A percentile compares a stretch with the other conserved stretches of the same genome.
phyloP scores from a whole-genome alignment of 345 rosid species.

The Geranium rotundifolium region DNA sequence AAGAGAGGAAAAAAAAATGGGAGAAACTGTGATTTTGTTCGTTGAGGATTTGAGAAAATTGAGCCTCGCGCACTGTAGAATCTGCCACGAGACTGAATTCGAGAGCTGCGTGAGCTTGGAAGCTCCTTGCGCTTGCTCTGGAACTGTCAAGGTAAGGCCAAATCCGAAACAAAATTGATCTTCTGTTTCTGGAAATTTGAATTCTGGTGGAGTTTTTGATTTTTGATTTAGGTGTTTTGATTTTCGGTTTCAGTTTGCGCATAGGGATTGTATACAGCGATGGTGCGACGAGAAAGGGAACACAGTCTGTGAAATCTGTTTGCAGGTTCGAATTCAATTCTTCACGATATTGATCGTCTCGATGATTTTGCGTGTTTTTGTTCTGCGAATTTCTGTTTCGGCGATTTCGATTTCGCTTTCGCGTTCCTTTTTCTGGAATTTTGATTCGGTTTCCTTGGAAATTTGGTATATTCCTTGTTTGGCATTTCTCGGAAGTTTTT shows the following conservation, averaged over 20 bases:
- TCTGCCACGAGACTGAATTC: slow-evolving; percentile 75
- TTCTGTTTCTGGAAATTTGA: not conserved
- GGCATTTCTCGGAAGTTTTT: too few relatives aligned
- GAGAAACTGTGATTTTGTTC: slow-evolving; percentile 33
- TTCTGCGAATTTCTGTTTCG: not conserved
- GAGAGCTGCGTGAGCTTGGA: slow-evolving; percentile 58
- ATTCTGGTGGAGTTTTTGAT: not conserved
- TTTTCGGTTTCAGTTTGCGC: slow-evolving; percentile 45
- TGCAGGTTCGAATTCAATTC: slow-evolving; percentile 39
- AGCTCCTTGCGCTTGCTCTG: slow-evolving; percentile 93
- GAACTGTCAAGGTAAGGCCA: slow-evolving; percentile 63
- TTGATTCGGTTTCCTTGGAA: not conserved
- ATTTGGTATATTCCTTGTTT: not conserved
- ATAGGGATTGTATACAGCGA: slow-evolving; percentile 90
- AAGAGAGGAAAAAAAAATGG: slow-evolving; percentile 27
- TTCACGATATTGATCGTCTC: not conserved
- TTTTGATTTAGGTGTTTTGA: not conserved
- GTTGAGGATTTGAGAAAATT: slow-evolving; percentile 31
- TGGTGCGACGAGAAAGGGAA: slow-evolving; percentile 99
- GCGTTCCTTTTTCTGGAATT: not conserved
- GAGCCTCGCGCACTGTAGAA: slow-evolving; percentile 48
- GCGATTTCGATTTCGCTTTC: not conserved
- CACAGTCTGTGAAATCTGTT: slow-evolving; percentile 88
- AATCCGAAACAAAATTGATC: not conserved
- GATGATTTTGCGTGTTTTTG: not conserved